phyloP scores from a whole-genome alignment of 163 green algal genomes.

The Chlamydomonas reinhardtii region DNA sequence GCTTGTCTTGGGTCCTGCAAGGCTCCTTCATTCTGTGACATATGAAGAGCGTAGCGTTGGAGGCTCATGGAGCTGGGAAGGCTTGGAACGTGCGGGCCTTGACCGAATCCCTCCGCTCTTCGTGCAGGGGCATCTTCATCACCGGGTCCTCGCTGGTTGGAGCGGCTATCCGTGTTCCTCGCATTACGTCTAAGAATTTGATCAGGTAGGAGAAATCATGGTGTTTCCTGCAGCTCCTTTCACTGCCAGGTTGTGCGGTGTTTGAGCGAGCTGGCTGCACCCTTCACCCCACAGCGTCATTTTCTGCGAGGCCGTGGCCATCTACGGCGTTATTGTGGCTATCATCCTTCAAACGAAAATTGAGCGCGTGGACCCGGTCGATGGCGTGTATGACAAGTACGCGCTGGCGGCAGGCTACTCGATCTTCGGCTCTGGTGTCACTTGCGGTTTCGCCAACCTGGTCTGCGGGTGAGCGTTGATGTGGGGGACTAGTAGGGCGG shows the following conservation, averaged over 20 bases:
- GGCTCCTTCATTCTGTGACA: neutral
- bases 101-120: too few species aligned
- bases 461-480: slow-evolving; percentile 90
- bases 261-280: too few species aligned
- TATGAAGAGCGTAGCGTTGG: too few species aligned
- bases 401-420: slow-evolving; percentile 91
- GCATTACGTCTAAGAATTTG: slow-evolving; percentile 99
- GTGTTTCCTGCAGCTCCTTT: too few species aligned
- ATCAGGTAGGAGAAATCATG: slow-evolving; percentile 86
- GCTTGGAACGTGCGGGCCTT: too few species aligned
- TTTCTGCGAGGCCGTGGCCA: slow-evolving; percentile 99
- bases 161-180: slow-evolving; percentile 91
- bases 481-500: neutral
- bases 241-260: too few species aligned
- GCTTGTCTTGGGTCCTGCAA: neutral
- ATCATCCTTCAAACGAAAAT: slow-evolving; percentile 96
- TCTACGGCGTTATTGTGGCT: slow-evolving; percentile 99
- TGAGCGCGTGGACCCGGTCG: slow-evolving; percentile 66
- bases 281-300: slow-evolving; percentile 89
- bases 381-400: slow-evolving; percentile 67
- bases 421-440: slow-evolving; percentile 93
- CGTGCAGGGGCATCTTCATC: slow-evolving; percentile 97
- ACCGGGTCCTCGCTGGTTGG: slow-evolving; percentile 96
- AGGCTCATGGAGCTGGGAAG: too few species aligned
- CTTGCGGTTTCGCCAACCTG: slow-evolving; percentile 96